Conservation (phyloP, 768 basidiomycete species). For the Lactifluus piperatus region DNA sequence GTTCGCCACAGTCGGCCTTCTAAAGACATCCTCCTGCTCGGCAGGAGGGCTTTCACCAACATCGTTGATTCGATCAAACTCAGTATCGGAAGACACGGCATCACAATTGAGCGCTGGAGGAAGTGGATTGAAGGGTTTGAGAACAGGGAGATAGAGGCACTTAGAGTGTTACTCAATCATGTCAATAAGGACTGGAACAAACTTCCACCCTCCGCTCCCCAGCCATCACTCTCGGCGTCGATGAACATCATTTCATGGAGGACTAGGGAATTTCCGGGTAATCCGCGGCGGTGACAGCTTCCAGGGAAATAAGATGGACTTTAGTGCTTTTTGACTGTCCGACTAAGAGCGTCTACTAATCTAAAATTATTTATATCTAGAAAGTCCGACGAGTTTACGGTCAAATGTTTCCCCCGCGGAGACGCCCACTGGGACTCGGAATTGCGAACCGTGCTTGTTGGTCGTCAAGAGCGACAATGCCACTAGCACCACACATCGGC, state of each 20-base stretch:
- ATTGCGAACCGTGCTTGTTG: conserved; percentile 28
- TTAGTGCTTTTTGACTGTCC: conserved; percentile 27
- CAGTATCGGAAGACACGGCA: no score
- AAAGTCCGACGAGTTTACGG: conserved; percentile 23
- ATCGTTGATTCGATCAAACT: no score
- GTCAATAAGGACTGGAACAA: conserved; percentile 22
- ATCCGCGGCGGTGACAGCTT: conserved; percentile 22
- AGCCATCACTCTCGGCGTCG: conserved; percentile 18
- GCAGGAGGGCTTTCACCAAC: no score
- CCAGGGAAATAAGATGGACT: conserved; percentile 29
- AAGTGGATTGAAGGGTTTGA: no score
- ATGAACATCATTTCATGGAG: conserved; percentile 25
- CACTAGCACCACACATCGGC: conserved; percentile 32
- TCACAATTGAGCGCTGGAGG: no score
- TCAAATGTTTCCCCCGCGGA: conserved; percentile 17
- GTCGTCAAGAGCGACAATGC: conserved; percentile 32
- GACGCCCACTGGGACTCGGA: conserved; percentile 24
- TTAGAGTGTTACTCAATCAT: conserved; percentile 20
- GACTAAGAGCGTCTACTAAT: no score
- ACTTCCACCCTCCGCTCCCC: conserved; percentile 21
- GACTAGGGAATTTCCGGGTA: conserved; percentile 26
- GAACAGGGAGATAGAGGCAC: conserved; percentile 17
- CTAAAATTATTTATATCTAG: no score
- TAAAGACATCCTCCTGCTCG: no score
- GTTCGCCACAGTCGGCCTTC: no score